These are phyloP conservation scores for Alternaria ventricosa DNA, from an alignment of 2,329 filamentous ascomycete genomes.

Conservation along the genomic window DNA sequence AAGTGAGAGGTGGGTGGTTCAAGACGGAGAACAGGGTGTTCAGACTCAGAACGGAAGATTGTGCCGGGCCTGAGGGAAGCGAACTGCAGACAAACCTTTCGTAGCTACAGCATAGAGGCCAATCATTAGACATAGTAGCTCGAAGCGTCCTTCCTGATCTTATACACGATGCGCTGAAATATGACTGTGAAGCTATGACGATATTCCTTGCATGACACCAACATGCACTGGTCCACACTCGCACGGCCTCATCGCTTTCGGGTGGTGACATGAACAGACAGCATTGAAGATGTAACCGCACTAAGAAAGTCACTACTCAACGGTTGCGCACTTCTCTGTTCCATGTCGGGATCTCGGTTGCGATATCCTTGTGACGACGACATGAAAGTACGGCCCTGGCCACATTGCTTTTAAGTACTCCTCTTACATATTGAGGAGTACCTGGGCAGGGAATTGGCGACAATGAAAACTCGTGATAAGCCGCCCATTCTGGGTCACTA, in stretches of 20 bases:
- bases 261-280: not conserved
- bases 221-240: slow-evolving; percentile 1
- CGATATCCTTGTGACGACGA: not conserved
- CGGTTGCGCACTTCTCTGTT: not conserved
- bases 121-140: not conserved
- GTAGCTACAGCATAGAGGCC: not conserved
- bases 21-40: slow-evolving; percentile 22
- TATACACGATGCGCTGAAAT: not conserved
- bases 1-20: slow-evolving; percentile 27
- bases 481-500: slow-evolving; percentile 7
- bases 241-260: not conserved
- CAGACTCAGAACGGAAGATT: slow-evolving; percentile 27
- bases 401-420: not conserved
- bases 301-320: not conserved
- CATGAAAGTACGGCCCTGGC: not conserved
- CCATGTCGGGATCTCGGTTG: not conserved
- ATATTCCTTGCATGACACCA: not conserved
- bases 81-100: not conserved
- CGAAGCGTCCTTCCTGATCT: not conserved
- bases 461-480: slow-evolving; percentile 4
- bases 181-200: not conserved
- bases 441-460: not conserved
- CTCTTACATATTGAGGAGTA: not conserved
- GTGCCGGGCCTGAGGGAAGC: slow-evolving; percentile 12
- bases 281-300: not conserved